phyloP scores from a whole-genome alignment of 257 asterid genomes.

The Primulina tabacum region DNA sequence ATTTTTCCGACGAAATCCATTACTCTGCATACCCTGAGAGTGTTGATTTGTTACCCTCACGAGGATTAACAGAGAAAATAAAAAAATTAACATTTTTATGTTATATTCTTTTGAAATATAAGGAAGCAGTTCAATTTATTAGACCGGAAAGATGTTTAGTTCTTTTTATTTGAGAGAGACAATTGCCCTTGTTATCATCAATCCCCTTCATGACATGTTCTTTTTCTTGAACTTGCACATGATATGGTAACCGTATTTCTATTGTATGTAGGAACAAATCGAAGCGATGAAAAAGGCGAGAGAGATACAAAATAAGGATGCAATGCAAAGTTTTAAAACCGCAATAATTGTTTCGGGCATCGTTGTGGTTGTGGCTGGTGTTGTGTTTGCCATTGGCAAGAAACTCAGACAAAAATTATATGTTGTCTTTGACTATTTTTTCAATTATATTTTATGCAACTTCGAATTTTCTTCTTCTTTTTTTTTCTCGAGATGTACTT shows the following conservation, averaged over 20 bases:
- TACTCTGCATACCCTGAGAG: too few species aligned
- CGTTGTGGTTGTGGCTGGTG: conserved; percentile 65
- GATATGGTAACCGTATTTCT: not conserved
- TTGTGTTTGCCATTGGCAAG: conserved; percentile 62
- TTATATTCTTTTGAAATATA: too few species aligned
- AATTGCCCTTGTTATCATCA: not conserved
- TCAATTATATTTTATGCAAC: too few species aligned
- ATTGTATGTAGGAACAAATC: conserved; percentile 34
- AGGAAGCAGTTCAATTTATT: too few species aligned
- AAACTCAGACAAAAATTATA: conserved; percentile 62
- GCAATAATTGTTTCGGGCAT: conserved; percentile 62
- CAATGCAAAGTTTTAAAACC: conserved; percentile 52
- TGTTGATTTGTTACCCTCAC: too few species aligned
- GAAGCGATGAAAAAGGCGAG: conserved; percentile 27
- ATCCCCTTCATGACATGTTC: not conserved
- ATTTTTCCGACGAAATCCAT: too few species aligned
- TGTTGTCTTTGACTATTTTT: not conserved
- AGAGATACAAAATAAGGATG: conserved; percentile 54
- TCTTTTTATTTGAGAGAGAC: not conserved
- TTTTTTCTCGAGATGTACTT: not conserved
- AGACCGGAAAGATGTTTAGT: not conserved
- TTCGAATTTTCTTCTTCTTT: too few species aligned
- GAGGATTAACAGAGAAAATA: too few species aligned
- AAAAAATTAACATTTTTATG: too few species aligned
- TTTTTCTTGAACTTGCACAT: not conserved